These are phyloP conservation scores for Salinomyces thailandicus DNA, from an alignment of 2,329 filamentous ascomycete genomes.

Conservation along the genomic window DNA sequence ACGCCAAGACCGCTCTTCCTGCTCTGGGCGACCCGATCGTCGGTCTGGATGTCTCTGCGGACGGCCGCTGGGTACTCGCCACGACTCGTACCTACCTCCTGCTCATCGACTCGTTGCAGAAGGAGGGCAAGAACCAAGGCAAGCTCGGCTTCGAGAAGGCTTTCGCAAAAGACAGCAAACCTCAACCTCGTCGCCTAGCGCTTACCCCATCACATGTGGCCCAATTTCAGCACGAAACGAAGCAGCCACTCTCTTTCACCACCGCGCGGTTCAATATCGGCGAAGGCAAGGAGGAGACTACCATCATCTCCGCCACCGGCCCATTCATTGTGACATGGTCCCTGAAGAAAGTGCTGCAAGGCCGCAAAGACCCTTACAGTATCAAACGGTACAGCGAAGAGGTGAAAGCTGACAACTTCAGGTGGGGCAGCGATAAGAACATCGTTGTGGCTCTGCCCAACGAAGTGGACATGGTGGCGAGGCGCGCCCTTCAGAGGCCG, in stretches of 20 bases:
- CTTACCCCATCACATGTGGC: slow-evolving; percentile 87
- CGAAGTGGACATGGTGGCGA: slow-evolving; percentile 95
- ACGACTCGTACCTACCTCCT: slow-evolving; percentile 92
- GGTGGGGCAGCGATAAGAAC: slow-evolving; percentile 93
- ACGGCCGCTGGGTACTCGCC: slow-evolving; percentile 89
- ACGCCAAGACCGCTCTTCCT: slow-evolving; percentile 93
- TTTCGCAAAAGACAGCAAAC: slow-evolving; percentile 87
- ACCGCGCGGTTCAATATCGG: slow-evolving; percentile 90
- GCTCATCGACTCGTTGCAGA: slow-evolving; percentile 83
- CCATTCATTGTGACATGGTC: slow-evolving; percentile 97
- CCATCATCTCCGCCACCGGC: slow-evolving; percentile 91
- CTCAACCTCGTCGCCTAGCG: slow-evolving; percentile 79
- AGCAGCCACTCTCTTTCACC: slow-evolving; percentile 75
- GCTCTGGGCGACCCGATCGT: slow-evolving; percentile 91
- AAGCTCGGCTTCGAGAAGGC: slow-evolving; percentile 95
- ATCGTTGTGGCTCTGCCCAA: slow-evolving; percentile 95
- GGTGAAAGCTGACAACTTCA: slow-evolving; percentile 97
- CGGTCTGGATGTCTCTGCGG: slow-evolving; percentile 87
- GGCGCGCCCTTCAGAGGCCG: slow-evolving; percentile 71
- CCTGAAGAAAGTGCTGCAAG: slow-evolving; percentile 75
- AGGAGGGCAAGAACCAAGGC: slow-evolving; percentile 88
- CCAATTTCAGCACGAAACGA: slow-evolving; percentile 94
- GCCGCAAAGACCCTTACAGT: slow-evolving; percentile 77
- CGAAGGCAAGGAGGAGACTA: slow-evolving; percentile 66
- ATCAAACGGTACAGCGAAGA: slow-evolving; percentile 95